These are phyloP conservation scores for Diaporthe ilicicola DNA, from an alignment of 2,329 filamentous ascomycete species.

Conservation along the genomic window DNA sequence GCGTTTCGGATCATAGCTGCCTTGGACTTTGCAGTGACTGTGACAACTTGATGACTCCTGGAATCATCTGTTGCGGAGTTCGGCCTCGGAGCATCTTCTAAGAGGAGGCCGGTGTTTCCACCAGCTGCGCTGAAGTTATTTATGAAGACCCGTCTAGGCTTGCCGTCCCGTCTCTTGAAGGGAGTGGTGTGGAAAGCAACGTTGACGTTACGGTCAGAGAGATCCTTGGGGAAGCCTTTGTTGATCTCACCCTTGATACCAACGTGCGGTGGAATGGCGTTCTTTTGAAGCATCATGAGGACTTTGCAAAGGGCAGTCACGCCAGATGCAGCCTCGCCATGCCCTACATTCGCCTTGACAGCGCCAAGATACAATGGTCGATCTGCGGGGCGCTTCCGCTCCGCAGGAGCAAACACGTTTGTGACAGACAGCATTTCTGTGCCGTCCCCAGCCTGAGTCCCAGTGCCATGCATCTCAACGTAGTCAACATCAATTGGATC, in stretches of 20 bases:
- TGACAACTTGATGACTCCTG: conserved; percentile 65
- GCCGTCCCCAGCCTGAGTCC: conserved; percentile 84
- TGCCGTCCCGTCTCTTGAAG: conserved; percentile 57
- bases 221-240: conserved; percentile 64
- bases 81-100: conserved; percentile 66
- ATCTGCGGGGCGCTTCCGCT: conserved; percentile 54
- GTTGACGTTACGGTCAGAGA: conserved; percentile 64
- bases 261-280: conserved; percentile 69
- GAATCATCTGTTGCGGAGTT: conserved; percentile 52
- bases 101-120: conserved; percentile 73
- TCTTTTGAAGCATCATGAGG: conserved; percentile 70
- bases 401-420: conserved; percentile 57
- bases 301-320: conserved; percentile 71
- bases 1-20: conserved; percentile 67
- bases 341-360: conserved; percentile 71
- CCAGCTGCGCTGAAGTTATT: conserved; percentile 79
- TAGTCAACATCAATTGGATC: conserved; percentile 82
- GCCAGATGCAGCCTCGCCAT: conserved; percentile 69
- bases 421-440: conserved; percentile 84
- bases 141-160: conserved; percentile 59
- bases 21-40: conserved; percentile 65
- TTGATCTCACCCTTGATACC: conserved; percentile 74
- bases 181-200: conserved; percentile 64
- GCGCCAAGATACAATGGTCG: conserved; percentile 69
- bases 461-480: conserved; percentile 90